Percentiles rank a stretch among this genome's conserved stretches.
These are phyloP conservation scores for Tagetes erecta DNA, from an alignment of 129 eudicot genomes.

Conservation along the genomic window DNA sequence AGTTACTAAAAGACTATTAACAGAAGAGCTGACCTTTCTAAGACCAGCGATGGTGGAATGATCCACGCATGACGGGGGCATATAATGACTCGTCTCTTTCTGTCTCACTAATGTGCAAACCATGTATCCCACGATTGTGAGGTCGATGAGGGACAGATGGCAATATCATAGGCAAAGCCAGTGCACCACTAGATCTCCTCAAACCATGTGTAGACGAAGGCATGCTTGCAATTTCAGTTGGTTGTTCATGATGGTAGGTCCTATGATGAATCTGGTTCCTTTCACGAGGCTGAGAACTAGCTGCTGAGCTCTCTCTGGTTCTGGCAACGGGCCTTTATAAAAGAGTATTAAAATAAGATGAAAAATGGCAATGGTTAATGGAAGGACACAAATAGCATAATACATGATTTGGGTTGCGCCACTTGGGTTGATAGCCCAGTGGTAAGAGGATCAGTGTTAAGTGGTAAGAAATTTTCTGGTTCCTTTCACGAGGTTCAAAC, in stretches of 20 bases:
- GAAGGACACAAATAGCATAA: background rate
- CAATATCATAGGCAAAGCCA: slow-evolving; percentile 44
- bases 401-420: background rate
- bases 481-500: no score
- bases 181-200: slow-evolving; percentile 45
- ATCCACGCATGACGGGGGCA: slow-evolving; percentile 38
- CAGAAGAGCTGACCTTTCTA: slow-evolving; percentile 20
- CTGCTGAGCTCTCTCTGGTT: slow-evolving; percentile 24
- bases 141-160: slow-evolving; percentile 26
- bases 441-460: no score
- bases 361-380: slow-evolving; percentile 5
- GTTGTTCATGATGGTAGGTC: slow-evolving; percentile 39
- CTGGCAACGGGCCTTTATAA: slow-evolving; percentile 35
- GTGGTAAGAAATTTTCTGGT: no score
- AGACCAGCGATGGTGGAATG: slow-evolving; percentile 36
- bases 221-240: slow-evolving; percentile 31
- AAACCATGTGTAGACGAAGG: slow-evolving; percentile 36
- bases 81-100: slow-evolving; percentile 42
- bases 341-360: background rate
- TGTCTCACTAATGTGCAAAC: slow-evolving; percentile 36
- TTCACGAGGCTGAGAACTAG: slow-evolving; percentile 40
- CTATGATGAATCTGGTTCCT: slow-evolving; percentile 42
- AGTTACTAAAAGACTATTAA: slow-evolving; percentile 31
- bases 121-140: slow-evolving; percentile 28
- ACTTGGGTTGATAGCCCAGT: no score